Percentiles rank a stretch among this genome's conserved stretches.
These are phyloP conservation scores for Clarireedia monteithiana DNA, from an alignment of 2,329 filamentous ascomycete species.

Conservation along the genomic window DNA sequence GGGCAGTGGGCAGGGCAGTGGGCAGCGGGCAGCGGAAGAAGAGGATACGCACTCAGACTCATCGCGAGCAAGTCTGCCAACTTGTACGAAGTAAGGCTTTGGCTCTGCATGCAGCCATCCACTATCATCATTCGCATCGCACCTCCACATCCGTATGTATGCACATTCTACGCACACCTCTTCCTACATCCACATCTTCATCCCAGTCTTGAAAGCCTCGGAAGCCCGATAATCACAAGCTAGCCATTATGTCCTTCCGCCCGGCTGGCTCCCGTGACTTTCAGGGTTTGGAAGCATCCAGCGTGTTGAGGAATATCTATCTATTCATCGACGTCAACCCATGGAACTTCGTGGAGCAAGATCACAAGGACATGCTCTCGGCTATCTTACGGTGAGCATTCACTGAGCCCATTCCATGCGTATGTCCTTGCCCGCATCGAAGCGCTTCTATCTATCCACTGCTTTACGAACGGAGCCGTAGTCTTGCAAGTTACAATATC, in stretches of 20 bases:
- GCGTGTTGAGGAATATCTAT: not conserved
- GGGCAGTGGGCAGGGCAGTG: not conserved
- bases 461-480: not conserved
- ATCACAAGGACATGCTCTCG: not conserved
- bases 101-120: too few species aligned
- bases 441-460: not conserved
- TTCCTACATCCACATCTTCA: not conserved
- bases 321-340: not conserved
- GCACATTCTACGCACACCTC: not conserved
- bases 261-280: too few species aligned
- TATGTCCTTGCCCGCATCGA: constrained; percentile 6
- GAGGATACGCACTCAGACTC: not conserved
- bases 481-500: not conserved
- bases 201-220: not conserved
- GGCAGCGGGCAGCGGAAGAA: not conserved
- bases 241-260: too few species aligned
- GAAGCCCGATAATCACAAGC: not conserved
- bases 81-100: too few species aligned
- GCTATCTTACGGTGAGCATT: constrained; percentile 7
- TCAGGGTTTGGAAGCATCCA: too few species aligned
- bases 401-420: not conserved
- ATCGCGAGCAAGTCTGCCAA: not conserved
- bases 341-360: not conserved
- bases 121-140: not conserved
- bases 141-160: not conserved